phyloP scores from a whole-genome alignment of 179 eudicot genomes.

The Beta corolliflora region DNA sequence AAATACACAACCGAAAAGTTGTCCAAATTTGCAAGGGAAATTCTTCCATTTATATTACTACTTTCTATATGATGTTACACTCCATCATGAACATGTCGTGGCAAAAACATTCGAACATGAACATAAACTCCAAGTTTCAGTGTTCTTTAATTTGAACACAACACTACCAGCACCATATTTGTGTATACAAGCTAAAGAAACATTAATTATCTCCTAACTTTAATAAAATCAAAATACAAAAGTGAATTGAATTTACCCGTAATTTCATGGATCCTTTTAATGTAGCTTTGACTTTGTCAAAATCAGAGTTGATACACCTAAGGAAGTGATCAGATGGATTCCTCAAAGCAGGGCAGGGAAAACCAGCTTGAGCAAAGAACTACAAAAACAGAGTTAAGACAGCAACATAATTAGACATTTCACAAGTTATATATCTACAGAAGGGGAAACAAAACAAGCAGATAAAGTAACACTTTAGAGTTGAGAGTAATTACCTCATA shows the following conservation, averaged over 20 bases:
- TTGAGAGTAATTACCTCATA: constrained; percentile 53
- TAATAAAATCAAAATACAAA: too few species aligned
- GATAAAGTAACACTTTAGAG: not conserved
- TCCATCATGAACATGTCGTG: too few species aligned
- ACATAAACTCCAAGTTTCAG: too few species aligned
- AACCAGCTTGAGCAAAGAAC: constrained; percentile 99
- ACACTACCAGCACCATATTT: too few species aligned
- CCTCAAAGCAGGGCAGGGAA: constrained; percentile 93
- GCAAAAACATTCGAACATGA: too few species aligned
- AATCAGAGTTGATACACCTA: constrained; percentile 91
- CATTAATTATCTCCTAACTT: not conserved
- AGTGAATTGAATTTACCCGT: constrained; percentile 46
- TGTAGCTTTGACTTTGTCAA: constrained; percentile 96
- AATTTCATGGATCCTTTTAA: constrained; percentile 98
- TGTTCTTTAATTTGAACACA: too few species aligned
- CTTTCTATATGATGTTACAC: too few species aligned
- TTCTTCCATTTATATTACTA: not conserved
- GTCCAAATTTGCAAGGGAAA: not conserved
- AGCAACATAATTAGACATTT: not conserved
- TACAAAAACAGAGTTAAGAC: constrained; percentile 23
- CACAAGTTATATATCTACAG: not conserved
- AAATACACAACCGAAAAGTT: too few species aligned
- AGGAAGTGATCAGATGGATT: constrained; percentile 99
- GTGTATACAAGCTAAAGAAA: not conserved
- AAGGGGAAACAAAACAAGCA: not conserved